Evolutionary conservation across 2,329 filamentous ascomycete species (phyloP).

Genomic region (Penicillium sp.): DNA sequence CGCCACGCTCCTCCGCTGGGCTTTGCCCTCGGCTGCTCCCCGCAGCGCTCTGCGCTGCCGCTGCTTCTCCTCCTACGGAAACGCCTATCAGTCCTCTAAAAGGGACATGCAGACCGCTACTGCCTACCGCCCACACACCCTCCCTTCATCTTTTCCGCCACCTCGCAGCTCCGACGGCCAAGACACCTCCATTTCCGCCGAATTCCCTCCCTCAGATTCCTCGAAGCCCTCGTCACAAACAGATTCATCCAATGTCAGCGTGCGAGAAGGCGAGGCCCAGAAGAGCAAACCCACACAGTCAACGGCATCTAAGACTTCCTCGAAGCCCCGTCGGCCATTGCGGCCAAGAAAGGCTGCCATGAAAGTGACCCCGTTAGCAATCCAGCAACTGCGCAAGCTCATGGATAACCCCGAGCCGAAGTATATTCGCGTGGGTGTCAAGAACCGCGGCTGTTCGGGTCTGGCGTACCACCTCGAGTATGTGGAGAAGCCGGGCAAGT

Average conservation of each 20-base stretch:
- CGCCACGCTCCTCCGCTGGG: constrained; percentile 37
- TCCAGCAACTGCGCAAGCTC: constrained; percentile 69
- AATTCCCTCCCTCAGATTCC: constrained; percentile 46
- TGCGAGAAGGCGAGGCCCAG: constrained; percentile 63
- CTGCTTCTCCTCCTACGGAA: constrained; percentile 46
- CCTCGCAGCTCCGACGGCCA: constrained; percentile 55
- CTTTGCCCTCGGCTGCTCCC: constrained; percentile 36
- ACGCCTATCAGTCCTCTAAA: constrained; percentile 48
- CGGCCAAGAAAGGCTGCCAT: constrained; percentile 86
- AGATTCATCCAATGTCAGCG: constrained; percentile 40
- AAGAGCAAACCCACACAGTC: constrained; percentile 52
- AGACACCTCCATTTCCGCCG: constrained; percentile 57
- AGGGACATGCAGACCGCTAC: constrained; percentile 62
- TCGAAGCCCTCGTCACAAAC: constrained; percentile 38
- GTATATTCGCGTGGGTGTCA: constrained; percentile 88
- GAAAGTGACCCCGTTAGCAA: constrained; percentile 72
- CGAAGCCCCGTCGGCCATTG: constrained; percentile 62
- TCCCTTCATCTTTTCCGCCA: constrained; percentile 53
- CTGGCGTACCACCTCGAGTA: constrained; percentile 92
- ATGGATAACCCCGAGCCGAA: constrained; percentile 84
- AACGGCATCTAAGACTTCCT: constrained; percentile 37
- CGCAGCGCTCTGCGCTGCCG: constrained; percentile 43
- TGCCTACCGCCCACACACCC: constrained; percentile 56
- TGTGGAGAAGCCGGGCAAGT: constrained; percentile 79
- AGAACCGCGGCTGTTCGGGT: constrained; percentile 89